phyloP scores from a whole-genome alignment of 1,139 yeast genomes.

The Geotrichum cucujoidarum region DNA sequence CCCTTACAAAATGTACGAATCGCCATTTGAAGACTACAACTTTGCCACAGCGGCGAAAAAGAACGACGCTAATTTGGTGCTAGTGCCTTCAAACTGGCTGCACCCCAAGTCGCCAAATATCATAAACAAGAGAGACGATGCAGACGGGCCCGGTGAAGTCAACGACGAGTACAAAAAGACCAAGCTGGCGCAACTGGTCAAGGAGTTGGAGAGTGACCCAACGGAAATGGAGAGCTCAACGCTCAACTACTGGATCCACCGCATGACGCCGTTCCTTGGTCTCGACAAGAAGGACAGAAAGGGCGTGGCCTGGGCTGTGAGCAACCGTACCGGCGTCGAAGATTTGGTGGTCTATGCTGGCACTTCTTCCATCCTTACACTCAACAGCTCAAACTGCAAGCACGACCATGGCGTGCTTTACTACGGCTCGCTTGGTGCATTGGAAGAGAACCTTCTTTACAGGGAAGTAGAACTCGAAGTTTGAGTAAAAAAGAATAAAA shows the following conservation, averaged over 20 bases:
- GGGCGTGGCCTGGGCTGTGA: constrained; percentile 44
- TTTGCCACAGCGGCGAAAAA: constrained; percentile 53
- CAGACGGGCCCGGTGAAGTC: constrained; percentile 21
- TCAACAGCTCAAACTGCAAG: constrained; percentile 18
- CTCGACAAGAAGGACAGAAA: constrained; percentile 25
- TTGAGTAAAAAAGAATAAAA: not conserved
- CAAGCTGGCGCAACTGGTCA: constrained; percentile 13
- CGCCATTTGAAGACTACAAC: constrained; percentile 72
- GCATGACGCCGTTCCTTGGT: constrained; percentile 59
- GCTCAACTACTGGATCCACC: constrained; percentile 62
- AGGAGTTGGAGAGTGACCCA: constrained; percentile 26
- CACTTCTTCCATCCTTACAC: constrained; percentile 40
- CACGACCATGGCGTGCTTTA: constrained; percentile 15
- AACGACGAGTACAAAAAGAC: constrained; percentile 8
- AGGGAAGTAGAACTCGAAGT: constrained; percentile 19
- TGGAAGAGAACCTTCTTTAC: constrained; percentile 26
- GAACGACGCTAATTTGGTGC: constrained; percentile 49
- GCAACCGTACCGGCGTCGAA: constrained; percentile 76
- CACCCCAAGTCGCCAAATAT: constrained; percentile 41
- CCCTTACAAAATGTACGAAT: constrained; percentile 72
- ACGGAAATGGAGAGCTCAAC: constrained; percentile 40
- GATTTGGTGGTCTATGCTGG: constrained; percentile 69
- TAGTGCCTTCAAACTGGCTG: constrained; percentile 90
- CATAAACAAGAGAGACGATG: constrained; percentile 13
- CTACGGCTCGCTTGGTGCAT: constrained; percentile 27